Evolutionary conservation across 331 rosid species (phyloP).

Genomic region (Telfairia occidentalis): DNA sequence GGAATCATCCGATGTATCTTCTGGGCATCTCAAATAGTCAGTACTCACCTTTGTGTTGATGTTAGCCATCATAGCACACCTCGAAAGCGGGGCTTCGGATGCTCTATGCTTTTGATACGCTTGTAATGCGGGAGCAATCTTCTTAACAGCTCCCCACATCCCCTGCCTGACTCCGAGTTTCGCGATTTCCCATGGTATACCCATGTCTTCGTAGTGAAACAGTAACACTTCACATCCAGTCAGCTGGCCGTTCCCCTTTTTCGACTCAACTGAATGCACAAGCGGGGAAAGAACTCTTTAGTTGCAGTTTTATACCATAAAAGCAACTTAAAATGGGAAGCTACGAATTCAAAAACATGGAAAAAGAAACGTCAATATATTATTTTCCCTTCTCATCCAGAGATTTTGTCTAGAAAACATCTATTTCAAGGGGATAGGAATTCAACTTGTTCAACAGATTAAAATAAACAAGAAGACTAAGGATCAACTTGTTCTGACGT

Average conservation of each 20-base stretch:
- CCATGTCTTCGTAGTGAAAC: slow-evolving; percentile 94
- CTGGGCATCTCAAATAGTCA: slow-evolving; percentile 54
- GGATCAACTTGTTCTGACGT: no score
- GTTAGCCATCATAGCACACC: slow-evolving; percentile 48
- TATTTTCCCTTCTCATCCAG: background rate
- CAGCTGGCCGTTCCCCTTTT: slow-evolving; percentile 43
- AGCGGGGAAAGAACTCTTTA: background rate
- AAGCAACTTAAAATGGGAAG: no score
- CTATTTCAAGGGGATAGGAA: background rate
- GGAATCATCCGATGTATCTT: slow-evolving; percentile 24
- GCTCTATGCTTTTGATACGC: slow-evolving; percentile 52
- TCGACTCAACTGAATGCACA: slow-evolving; percentile 55
- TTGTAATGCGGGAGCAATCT: slow-evolving; percentile 78
- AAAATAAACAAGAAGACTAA: background rate
- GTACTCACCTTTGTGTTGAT: slow-evolving; percentile 55
- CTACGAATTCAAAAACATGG: background rate
- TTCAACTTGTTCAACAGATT: background rate
- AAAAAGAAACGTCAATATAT: background rate
- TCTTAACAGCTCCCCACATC: slow-evolving; percentile 98
- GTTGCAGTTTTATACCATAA: background rate
- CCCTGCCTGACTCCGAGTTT: slow-evolving; percentile 91
- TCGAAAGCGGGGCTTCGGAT: slow-evolving; percentile 44
- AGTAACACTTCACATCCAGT: slow-evolving; percentile 77
- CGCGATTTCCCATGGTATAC: slow-evolving; percentile 97
- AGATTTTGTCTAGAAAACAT: background rate